Evolutionary conservation across 441 rosid genomes (phyloP).

Genomic region (Monsonia emarginata): DNA sequence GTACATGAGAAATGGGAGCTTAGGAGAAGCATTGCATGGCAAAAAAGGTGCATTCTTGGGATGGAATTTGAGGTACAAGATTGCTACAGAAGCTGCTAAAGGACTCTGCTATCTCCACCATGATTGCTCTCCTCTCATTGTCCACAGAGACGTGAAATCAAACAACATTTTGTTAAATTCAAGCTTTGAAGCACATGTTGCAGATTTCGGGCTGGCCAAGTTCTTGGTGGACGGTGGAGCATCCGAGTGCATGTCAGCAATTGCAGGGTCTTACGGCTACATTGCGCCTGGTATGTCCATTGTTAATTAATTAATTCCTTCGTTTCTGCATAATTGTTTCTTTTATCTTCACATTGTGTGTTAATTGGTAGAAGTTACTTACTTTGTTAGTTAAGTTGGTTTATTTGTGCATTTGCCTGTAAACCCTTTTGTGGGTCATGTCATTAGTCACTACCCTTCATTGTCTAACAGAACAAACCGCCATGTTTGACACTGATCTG

Average conservation of each 20-base stretch:
- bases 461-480: too few relatives aligned
- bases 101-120: constrained; percentile 49
- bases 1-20: constrained; percentile 48
- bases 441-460: not conserved
- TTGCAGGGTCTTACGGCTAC: constrained; percentile 6
- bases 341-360: not conserved
- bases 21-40: constrained; percentile 38
- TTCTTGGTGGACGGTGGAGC: constrained; percentile 9
- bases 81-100: constrained; percentile 41
- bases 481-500: not conserved
- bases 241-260: constrained; percentile 7
- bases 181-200: constrained; percentile 16
- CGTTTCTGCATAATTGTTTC: not conserved
- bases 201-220: constrained; percentile 7
- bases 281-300: constrained; percentile 1
- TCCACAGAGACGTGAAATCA: constrained; percentile 48
- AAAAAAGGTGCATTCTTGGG: constrained; percentile 34
- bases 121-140: constrained; percentile 42
- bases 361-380: not conserved
- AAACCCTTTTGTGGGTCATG: not conserved
- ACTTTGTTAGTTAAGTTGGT: not conserved
- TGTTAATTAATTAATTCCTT: not conserved
- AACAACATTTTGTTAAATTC: constrained; percentile 31
- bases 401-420: too few relatives aligned
- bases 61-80: constrained; percentile 43